phyloP scores from a whole-genome alignment of 805 yeast genomes.

The Lipomyces orientalis region DNA sequence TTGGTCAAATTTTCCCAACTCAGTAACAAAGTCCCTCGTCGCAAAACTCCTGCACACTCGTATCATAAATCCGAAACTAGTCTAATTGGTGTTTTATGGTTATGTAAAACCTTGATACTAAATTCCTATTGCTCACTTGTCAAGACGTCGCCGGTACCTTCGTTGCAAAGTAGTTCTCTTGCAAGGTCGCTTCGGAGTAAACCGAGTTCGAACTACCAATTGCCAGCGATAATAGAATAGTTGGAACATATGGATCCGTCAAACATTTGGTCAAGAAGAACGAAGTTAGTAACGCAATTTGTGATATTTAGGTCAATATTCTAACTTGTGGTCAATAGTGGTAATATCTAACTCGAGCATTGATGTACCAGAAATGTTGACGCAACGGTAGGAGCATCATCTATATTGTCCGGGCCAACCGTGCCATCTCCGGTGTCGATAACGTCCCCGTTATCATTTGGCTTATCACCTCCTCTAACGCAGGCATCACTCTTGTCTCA shows the following conservation, averaged over 20 bases:
- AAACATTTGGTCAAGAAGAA: constrained; percentile 25
- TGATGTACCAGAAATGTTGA: background rate
- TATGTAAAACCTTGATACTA: background rate
- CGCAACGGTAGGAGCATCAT: constrained; percentile 15
- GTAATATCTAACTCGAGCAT: too few relatives aligned
- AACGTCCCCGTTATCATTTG: constrained; percentile 12
- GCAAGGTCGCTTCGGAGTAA: too few relatives aligned
- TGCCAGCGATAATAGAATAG: background rate
- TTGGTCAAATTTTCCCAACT: background rate
- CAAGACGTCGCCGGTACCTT: background rate
- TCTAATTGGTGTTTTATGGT: background rate
- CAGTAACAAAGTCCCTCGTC: background rate
- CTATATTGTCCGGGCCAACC: constrained; percentile 14
- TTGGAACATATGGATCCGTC: constrained; percentile 19
- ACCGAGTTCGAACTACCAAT: background rate
- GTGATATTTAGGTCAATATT: background rate
- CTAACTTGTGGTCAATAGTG: background rate
- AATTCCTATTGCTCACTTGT: background rate
- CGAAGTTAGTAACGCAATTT: constrained; percentile 18
- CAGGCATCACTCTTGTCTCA: constrained; percentile 16
- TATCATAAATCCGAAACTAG: background rate
- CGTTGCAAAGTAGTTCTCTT: background rate
- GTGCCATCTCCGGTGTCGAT: constrained; percentile 8
- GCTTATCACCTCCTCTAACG: constrained; percentile 6
- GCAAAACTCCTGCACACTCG: background rate